A percentile compares a stretch with the other conserved stretches of the same genome.
Evolutionary conservation across 2,329 filamentous ascomycete genomes (phyloP).

Genomic region (Penicillium nordicum): DNA sequence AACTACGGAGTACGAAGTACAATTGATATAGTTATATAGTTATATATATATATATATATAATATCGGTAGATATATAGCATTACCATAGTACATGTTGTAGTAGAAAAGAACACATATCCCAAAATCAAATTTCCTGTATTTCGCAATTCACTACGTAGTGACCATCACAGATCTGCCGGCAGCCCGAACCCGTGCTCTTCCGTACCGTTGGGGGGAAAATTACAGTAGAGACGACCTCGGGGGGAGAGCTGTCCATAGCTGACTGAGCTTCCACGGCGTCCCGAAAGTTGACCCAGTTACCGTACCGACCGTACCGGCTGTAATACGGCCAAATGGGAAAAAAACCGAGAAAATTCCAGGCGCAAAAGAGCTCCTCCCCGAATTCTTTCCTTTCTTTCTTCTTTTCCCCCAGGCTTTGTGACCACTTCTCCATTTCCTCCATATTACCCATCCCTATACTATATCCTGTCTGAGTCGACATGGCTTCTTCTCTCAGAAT

Average conservation of each 20-base stretch:
- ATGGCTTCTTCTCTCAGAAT: conserved; percentile 85
- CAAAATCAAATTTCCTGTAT: not conserved
- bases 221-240: conserved; percentile 19
- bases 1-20: too few relatives aligned
- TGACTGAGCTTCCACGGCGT: conserved; percentile 15
- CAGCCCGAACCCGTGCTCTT: conserved; percentile 16
- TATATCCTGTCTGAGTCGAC: conserved; percentile 42
- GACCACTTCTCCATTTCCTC: conserved; percentile 33
- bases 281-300: conserved; percentile 20
- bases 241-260: not conserved
- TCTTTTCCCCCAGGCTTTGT: conserved; percentile 32
- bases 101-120: not conserved
- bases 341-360: conserved; percentile 33
- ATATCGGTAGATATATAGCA: not conserved
- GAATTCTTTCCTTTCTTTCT: conserved; percentile 32
- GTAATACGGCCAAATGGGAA: conserved; percentile 34
- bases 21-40: too few relatives aligned
- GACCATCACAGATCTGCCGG: conserved; percentile 17
- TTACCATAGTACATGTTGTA: not conserved
- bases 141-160: not conserved
- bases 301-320: conserved; percentile 26
- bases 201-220: conserved; percentile 22
- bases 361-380: conserved; percentile 29
- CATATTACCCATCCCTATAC: conserved; percentile 9
- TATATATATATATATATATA: too few relatives aligned